Evolutionary conservation across 768 basidiomycete genomes (phyloP), one percentile per base, ranked within the genome.

Genomic region (Termitomyces sp.): DNA sequence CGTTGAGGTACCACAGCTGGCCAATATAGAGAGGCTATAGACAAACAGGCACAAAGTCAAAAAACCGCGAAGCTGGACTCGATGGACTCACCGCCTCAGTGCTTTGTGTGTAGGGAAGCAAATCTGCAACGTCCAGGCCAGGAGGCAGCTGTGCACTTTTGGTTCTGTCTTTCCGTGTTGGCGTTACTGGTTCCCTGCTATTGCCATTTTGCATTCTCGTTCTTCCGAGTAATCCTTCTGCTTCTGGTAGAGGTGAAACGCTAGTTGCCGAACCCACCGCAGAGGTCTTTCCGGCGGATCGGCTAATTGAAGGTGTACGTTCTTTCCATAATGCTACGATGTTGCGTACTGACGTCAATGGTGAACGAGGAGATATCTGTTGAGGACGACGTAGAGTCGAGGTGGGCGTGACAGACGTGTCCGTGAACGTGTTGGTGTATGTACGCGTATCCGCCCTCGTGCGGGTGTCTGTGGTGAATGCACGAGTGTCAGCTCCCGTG

Each of bases 1-100:
- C 94, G 57, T 97, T 96, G 54, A 97, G 82, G 67, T 94, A 97
- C 88, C 92, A 96, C 0, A 97, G 73, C 14, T 86, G 75, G 14
- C 94, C 94, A 42, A 92, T 88, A 57, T 91, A 87, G 13, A 92
- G 75, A 4, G 94, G 93, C 94, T 96, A 66, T n/a, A 64, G 53
- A 55, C 53, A 63, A 66, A 64, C 50, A 65, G 22, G 53, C 58
- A 47, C 63, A 63, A 61, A 58, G 63, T 61, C 54, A 64, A 58
- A 24, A 28, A 10, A 1, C 18, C 22, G 2, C 7, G 4, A 13
- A 26, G 22, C n/a, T 16, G 6, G 18, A 52, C 13, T 51, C 49
- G 56, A 26, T 48, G 42, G 44, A 73, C 80, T 60, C 53, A 82
- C 82, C 43, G 79, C 72, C 52, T 80, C 79, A 47, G 73, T 73